Evolutionary conservation across 2,329 filamentous ascomycete genomes (phyloP).

Genomic region (Thelonectria discophora): DNA sequence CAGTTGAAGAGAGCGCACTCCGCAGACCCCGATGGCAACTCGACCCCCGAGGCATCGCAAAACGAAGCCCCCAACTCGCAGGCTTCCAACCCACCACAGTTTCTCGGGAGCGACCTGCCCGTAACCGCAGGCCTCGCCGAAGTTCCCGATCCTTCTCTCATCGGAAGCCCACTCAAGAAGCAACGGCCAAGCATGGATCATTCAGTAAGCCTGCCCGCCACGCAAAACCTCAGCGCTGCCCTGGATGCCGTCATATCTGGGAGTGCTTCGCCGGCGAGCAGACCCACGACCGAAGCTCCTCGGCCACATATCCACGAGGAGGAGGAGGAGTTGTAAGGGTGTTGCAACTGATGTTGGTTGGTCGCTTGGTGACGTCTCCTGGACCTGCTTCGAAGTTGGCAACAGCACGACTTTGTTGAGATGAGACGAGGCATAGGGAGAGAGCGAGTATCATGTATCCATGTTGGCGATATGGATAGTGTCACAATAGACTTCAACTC

Average conservation of each 20-base stretch:
- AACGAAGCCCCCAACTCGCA: conserved; percentile 53
- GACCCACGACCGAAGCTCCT: conserved; percentile 33
- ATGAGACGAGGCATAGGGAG: neutral
- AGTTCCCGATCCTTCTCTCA: conserved; percentile 50
- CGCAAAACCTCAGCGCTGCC: conserved; percentile 49
- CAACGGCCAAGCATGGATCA: conserved; percentile 68
- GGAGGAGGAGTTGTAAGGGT: conserved; percentile 52
- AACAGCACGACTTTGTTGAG: neutral
- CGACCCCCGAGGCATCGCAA: conserved; percentile 46
- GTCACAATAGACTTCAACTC: conserved; percentile 25
- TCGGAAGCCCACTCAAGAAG: conserved; percentile 80
- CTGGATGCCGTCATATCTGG: conserved; percentile 44
- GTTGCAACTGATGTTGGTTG: conserved; percentile 5
- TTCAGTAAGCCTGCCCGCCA: conserved; percentile 39
- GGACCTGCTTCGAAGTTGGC: neutral
- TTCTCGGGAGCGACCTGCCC: conserved; percentile 28
- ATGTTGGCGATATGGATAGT: conserved; percentile 14
- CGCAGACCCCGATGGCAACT: conserved; percentile 67
- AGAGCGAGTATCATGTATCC: neutral
- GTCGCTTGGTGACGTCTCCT: conserved; percentile 4
- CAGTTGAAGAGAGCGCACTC: conserved; percentile 86
- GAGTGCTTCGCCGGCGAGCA: conserved; percentile 32
- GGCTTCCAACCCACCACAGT: conserved; percentile 25
- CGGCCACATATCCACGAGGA: conserved; percentile 47
- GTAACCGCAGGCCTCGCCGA: conserved; percentile 33